phyloP scores from a whole-genome alignment of 2,329 filamentous ascomycete species.

The Fusarium torulosum region DNA sequence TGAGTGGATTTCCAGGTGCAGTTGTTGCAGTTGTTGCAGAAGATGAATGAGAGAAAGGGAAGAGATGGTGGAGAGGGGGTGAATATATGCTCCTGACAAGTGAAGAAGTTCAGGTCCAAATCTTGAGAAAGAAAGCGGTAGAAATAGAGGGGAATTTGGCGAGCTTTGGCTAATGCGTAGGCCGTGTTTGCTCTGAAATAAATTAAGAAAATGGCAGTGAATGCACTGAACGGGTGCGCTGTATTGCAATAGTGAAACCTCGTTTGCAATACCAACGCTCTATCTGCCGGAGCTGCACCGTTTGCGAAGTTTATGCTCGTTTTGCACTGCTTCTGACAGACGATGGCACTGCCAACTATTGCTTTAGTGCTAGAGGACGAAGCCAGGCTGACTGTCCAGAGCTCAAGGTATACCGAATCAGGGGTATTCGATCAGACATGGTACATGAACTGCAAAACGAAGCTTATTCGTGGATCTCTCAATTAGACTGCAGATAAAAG shows the following conservation, averaged over 20 bases:
- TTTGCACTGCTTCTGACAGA: conserved; percentile 3
- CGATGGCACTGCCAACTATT: conserved; percentile 10
- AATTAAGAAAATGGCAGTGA: not conserved
- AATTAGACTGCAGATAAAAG: conserved; percentile 10
- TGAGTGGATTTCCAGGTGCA: not conserved
- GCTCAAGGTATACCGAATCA: not conserved
- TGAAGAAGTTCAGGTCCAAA: conserved; percentile 1
- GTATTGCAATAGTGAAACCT: not conserved
- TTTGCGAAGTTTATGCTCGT: not conserved
- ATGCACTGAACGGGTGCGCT: not conserved
- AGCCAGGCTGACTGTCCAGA: not conserved
- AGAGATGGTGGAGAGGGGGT: conserved; percentile 8
- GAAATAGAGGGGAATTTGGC: conserved; percentile 9
- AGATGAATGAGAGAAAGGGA: not conserved
- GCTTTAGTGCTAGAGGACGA: not conserved
- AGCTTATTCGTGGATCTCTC: not conserved
- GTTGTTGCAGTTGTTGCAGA: conserved; percentile 1
- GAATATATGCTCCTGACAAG: not conserved
- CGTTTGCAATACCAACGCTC: not conserved
- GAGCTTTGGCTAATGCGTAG: conserved; percentile 4
- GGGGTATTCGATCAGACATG: not conserved
- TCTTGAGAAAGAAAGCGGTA: not conserved
- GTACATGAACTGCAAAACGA: not conserved
- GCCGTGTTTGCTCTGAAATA: conserved; percentile 3
- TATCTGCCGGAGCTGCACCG: not conserved